These are phyloP conservation scores for Curvularia eragrostidis DNA, from an alignment of 2,329 filamentous ascomycete genomes.

Conservation along the genomic window DNA sequence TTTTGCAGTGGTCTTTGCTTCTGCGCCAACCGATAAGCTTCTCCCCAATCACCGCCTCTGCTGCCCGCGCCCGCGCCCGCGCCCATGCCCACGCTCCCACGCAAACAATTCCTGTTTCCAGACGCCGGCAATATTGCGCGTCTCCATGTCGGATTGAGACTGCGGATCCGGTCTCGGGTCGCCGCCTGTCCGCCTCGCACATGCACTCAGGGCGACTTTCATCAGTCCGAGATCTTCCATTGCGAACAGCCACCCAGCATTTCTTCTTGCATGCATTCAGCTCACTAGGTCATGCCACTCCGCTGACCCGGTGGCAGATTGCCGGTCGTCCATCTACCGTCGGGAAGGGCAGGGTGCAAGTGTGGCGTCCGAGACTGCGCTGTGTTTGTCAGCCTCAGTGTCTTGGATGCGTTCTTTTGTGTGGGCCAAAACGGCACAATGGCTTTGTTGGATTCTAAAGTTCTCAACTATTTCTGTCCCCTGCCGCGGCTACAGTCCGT, in stretches of 20 bases:
- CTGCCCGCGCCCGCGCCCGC: conserved; percentile 12
- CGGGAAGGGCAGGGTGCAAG: conserved; percentile 9
- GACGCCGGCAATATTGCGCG: conserved; percentile 1
- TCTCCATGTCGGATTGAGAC: neutral
- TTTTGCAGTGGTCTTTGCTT: conserved; percentile 12
- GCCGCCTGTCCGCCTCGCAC: neutral
- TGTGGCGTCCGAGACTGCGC: conserved; percentile 15
- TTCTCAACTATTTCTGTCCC: neutral
- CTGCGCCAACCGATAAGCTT: conserved; percentile 23
- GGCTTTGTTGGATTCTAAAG: conserved; percentile 1
- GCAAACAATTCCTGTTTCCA: conserved; percentile 13
- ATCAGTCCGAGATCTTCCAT: neutral
- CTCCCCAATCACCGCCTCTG: conserved; percentile 22
- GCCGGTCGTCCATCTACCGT: conserved; percentile 6
- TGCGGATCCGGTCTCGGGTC: conserved; percentile 1
- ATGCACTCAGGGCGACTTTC: neutral
- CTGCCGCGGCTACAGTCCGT: neutral
- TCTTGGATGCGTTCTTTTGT: conserved; percentile 10
- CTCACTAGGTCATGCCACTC: conserved; percentile 1
- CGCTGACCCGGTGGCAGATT: conserved; percentile 5
- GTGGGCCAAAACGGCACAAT: conserved; percentile 1
- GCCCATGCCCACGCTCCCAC: conserved; percentile 10
- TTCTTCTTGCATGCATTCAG: conserved; percentile 2
- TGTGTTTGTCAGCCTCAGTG: conserved; percentile 11
- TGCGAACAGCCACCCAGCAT: neutral